These are phyloP conservation scores for Pseudevernia furfuracea DNA, from an alignment of 495 filamentous ascomycete species.

Conservation along the genomic window DNA sequence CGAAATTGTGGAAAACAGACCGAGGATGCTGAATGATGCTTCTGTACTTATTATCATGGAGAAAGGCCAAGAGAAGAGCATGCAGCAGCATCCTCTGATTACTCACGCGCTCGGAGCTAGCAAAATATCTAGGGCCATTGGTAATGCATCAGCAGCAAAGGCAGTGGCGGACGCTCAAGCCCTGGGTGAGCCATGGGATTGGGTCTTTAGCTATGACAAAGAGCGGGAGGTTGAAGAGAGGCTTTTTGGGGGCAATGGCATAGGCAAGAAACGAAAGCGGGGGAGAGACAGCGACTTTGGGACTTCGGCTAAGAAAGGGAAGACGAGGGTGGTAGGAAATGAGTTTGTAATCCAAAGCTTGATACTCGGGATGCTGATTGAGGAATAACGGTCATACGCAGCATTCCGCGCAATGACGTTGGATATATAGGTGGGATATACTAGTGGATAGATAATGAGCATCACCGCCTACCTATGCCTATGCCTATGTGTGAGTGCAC, in stretches of 20 bases:
- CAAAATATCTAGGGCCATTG: slow-evolving; percentile 54
- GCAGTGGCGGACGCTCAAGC: slow-evolving; percentile 45
- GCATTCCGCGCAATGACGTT: neutral
- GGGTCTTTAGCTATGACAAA: slow-evolving; percentile 68
- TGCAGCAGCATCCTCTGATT: slow-evolving; percentile 62
- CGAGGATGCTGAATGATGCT: slow-evolving; percentile 55
- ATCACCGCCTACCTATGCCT: no score
- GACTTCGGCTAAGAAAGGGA: slow-evolving; percentile 33
- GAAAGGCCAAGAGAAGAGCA: slow-evolving; percentile 50
- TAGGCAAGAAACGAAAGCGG: slow-evolving; percentile 45
- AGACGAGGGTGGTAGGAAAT: slow-evolving; percentile 62
- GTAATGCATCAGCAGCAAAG: slow-evolving; percentile 53
- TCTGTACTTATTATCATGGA: slow-evolving; percentile 70
- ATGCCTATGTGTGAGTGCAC: neutral
- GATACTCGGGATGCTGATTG: slow-evolving; percentile 72
- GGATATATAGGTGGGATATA: neutral
- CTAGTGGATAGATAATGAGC: neutral
- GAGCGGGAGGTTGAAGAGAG: slow-evolving; percentile 42
- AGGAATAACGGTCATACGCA: slow-evolving; percentile 36
- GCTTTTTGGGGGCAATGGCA: slow-evolving; percentile 33
- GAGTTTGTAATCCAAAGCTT: slow-evolving; percentile 90
- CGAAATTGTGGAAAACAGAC: slow-evolving; percentile 48
- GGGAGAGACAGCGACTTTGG: slow-evolving; percentile 31
- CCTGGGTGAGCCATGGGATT: slow-evolving; percentile 53
- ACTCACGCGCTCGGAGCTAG: slow-evolving; percentile 69